Conservation (phyloP, 2,329 filamentous ascomycete genomes). For the Lasiodiplodia hormozganensis region DNA sequence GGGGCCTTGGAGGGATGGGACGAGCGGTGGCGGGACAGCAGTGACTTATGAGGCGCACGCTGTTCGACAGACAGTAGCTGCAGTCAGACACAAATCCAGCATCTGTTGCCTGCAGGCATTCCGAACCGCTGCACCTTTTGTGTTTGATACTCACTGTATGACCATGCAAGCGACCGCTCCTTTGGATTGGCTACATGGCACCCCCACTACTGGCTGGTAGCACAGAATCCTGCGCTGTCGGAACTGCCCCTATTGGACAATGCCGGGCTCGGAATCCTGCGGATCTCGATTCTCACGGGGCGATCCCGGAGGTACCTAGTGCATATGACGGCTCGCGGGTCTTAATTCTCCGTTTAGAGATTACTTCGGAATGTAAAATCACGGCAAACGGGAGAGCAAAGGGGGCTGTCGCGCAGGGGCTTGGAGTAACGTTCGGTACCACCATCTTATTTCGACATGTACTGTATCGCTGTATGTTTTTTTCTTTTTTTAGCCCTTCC, state of each 20-base stretch:
- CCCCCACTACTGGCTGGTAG: background rate
- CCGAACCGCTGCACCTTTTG: background rate
- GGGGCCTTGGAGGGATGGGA: constrained; percentile 38
- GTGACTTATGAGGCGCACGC: constrained; percentile 17
- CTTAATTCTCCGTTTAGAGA: background rate
- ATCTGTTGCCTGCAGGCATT: background rate
- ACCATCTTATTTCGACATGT: background rate
- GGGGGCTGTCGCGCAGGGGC: background rate
- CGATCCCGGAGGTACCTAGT: background rate
- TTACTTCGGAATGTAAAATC: background rate
- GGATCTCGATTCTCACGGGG: background rate
- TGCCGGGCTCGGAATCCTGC: background rate
- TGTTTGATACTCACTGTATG: background rate
- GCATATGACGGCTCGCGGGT: background rate
- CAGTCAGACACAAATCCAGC: constrained; percentile 15
- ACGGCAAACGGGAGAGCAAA: background rate
- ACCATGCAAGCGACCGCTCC: background rate
- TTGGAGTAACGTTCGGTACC: background rate
- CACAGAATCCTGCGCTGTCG: constrained; percentile 9
- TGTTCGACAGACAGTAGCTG: background rate
- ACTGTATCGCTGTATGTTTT: background rate
- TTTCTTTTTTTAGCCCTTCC: no score
- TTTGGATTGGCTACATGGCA: background rate
- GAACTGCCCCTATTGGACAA: background rate
- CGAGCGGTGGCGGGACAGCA: constrained; percentile 48